Percentiles rank a stretch among this genome's conserved stretches.
phyloP scores from a whole-genome alignment of 2,329 filamentous ascomycete species.

The Alternaria arbusti region DNA sequence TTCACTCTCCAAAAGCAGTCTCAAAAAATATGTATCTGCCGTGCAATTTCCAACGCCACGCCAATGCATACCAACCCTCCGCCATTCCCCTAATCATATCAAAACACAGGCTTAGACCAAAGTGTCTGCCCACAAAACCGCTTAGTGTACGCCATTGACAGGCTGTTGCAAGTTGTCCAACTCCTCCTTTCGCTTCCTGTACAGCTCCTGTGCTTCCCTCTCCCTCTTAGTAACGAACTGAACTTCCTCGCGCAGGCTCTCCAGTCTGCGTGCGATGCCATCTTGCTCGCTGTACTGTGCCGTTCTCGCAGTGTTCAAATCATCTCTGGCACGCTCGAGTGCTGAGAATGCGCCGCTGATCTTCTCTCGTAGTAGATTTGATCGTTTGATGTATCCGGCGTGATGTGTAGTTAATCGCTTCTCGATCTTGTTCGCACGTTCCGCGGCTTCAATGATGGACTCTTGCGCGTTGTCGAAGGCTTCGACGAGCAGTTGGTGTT shows the following conservation, averaged over 20 bases:
- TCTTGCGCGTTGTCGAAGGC: conserved; percentile 80
- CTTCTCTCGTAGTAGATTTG: conserved; percentile 80
- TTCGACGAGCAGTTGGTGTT: conserved; percentile 68
- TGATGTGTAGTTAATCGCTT: conserved; percentile 90
- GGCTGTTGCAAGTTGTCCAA: conserved; percentile 64
- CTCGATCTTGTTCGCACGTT: conserved; percentile 84
- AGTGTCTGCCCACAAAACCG: neutral
- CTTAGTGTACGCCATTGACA: conserved; percentile 47
- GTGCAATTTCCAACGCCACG: conserved; percentile 12
- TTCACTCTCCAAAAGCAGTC: neutral
- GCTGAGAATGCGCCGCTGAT: conserved; percentile 76
- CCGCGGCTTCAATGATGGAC: conserved; percentile 74
- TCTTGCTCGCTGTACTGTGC: conserved; percentile 81
- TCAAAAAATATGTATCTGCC: conserved; percentile 1
- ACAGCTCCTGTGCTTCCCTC: conserved; percentile 88
- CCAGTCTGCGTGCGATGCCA: conserved; percentile 74
- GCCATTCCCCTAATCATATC: neutral
- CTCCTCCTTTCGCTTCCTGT: conserved; percentile 78
- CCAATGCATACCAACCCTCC: conserved; percentile 8
- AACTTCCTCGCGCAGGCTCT: conserved; percentile 81
- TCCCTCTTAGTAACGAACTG: conserved; percentile 80
- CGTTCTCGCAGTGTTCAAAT: conserved; percentile 75
- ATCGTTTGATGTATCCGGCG: conserved; percentile 87
- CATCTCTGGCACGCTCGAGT: conserved; percentile 73
- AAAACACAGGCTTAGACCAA: neutral